phyloP scores from a whole-genome alignment of 495 filamentous ascomycete genomes.

The Neurospora sublineolata region DNA sequence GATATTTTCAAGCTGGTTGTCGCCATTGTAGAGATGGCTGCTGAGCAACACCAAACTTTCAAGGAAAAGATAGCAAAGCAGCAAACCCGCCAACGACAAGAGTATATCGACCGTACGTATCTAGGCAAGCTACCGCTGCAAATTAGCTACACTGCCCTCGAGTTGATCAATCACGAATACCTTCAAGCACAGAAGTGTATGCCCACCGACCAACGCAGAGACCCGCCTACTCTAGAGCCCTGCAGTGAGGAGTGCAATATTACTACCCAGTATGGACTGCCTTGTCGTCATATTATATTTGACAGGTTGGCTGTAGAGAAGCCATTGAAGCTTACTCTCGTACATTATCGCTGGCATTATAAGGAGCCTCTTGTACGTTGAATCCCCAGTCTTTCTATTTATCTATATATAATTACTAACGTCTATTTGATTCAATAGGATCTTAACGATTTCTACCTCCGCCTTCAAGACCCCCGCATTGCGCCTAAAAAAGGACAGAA shows the following conservation, averaged over 20 bases:
- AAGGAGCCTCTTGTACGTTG: too few species aligned
- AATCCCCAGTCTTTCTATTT: too few species aligned
- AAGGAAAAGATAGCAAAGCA: neutral
- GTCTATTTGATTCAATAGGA: too few species aligned
- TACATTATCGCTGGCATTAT: too few species aligned
- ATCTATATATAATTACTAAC: too few species aligned
- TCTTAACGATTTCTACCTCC: too few species aligned
- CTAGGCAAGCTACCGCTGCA: neutral
- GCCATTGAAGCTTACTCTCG: too few species aligned
- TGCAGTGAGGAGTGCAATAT: neutral
- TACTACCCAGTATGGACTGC: neutral
- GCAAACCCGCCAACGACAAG: rapidly evolving
- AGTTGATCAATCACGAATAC: neutral
- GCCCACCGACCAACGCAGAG: too few species aligned
- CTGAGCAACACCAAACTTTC: neutral
- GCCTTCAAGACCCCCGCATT: too few species aligned
- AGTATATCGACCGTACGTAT: neutral
- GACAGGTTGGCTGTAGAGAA: too few species aligned
- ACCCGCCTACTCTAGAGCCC: neutral
- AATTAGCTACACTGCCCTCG: neutral
- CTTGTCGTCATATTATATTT: neutral
- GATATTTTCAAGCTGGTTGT: neutral
- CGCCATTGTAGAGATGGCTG: neutral
- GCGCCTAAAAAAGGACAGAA: too few species aligned
- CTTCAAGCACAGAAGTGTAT: neutral